Conservation (phyloP, 805 yeast genomes). For the Myxozyma neglecta region DNA sequence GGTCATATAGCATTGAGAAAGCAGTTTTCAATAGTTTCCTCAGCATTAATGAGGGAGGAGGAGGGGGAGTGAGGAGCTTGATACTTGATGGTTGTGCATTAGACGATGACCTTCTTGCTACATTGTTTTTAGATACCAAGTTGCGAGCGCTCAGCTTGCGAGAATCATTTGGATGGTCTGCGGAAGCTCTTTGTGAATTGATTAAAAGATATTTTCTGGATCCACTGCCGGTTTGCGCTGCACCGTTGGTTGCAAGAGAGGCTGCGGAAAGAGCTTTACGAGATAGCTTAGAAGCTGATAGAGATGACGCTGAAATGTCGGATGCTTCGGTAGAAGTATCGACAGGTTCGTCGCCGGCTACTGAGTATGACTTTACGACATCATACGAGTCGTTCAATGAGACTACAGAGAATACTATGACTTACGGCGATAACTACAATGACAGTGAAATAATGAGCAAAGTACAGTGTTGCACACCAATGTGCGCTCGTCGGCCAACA, state of each 20-base stretch:
- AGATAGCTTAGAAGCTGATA: neutral
- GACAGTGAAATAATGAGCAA: neutral
- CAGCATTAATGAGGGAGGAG: no score
- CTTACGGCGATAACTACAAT: neutral
- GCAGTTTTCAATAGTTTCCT: no score
- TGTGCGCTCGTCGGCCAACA: slow-evolving; percentile 20
- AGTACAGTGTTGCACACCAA: slow-evolving; percentile 12
- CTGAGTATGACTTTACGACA: neutral
- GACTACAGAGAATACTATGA: neutral
- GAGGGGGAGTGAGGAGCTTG: neutral
- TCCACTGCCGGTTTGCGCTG: slow-evolving; percentile 14
- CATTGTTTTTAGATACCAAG: slow-evolving; percentile 23
- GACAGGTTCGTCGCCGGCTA: slow-evolving; percentile 7
- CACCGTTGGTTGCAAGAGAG: slow-evolving; percentile 8
- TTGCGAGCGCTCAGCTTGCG: slow-evolving; percentile 20
- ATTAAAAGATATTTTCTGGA: slow-evolving; percentile 16
- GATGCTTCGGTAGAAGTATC: neutral
- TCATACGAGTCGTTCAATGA: neutral
- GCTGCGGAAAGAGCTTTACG: neutral
- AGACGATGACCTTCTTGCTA: slow-evolving; percentile 21
- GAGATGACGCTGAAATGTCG: neutral
- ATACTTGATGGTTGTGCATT: slow-evolving; percentile 24
- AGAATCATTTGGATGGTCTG: slow-evolving; percentile 26
- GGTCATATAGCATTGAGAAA: no score
- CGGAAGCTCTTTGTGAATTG: slow-evolving; percentile 15